Base-by-base conservation (phyloP, 192 early-diverging fungal species). In the Diversispora eburnea region DNA sequence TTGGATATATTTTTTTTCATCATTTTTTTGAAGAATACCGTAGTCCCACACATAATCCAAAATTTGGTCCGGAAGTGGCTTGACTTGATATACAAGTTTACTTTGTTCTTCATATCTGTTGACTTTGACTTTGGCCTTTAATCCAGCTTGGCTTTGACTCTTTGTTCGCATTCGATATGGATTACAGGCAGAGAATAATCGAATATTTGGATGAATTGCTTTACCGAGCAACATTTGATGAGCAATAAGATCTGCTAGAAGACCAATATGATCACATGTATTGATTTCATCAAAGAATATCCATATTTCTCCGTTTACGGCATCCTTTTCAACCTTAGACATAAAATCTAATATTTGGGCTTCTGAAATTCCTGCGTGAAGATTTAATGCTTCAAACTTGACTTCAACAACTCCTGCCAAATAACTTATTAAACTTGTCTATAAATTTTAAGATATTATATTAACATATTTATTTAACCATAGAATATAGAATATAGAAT, bases 341-440 rank as follows among this genome's bases (percentile, higher is more conserved):
- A 60, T 72, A 33, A 72, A 72, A 5, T 39, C n/a, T 19, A 25
- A 5, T 15, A 72, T 58, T 12, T 8, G 8, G n/a, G 62, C 9
- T 25, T 72, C 71, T 19, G 33, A n/a, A 20, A 72, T 72, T 9
- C 71, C 71, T 15, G 71, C 71, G 42, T 72, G 71, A 19, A 72
- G 48, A 7, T 57, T 42, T 19, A 72, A 15, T 10, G 46, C 58
- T 22, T 17, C 3, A 22, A 72, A 72, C 4, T 58, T 15, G 22
- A 63, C 71, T 47, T 43, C 71, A 5, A 72, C 71, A 12, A 72
- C 71, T 19, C 47, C n/a, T 3, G 71, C 56, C 15, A 72, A 59
- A 46, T 42, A 72, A 6, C 71, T 42, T n/a, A 72, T 72, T 33
- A 72, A 61, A 61, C 71, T 72, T n/a, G 71, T 72, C 71, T 72